Conservation (phyloP, 306 rosid species). For the Citrullus mucosospermus region DNA sequence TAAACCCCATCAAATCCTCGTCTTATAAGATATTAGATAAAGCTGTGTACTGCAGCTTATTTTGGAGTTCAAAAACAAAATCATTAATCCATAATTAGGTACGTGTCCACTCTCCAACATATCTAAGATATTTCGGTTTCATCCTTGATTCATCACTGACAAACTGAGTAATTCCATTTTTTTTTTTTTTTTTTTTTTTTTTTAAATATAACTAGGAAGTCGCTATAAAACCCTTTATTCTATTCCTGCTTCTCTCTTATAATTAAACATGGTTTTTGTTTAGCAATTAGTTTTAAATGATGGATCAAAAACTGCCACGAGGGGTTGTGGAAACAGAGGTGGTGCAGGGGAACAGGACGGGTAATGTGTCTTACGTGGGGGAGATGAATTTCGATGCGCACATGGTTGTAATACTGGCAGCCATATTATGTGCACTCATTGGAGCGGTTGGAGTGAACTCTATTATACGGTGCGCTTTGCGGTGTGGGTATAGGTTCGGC, state of each 20-base stretch:
- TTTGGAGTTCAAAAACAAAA: background rate
- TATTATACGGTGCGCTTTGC: constrained; percentile 30
- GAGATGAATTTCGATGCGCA: constrained; percentile 38
- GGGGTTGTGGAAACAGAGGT: background rate
- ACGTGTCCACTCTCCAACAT: too few species aligned
- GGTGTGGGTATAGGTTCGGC: constrained; percentile 25
- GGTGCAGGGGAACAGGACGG: background rate
- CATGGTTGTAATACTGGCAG: constrained; percentile 49
- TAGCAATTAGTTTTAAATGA: background rate
- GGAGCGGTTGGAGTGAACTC: constrained; percentile 48
- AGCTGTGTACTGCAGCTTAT: background rate
- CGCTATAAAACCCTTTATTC: too few species aligned
- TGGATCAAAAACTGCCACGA: background rate
- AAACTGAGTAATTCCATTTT: too few species aligned
- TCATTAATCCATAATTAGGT: too few species aligned
- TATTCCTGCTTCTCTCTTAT: too few species aligned
- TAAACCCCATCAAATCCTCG: background rate
- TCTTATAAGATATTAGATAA: background rate
- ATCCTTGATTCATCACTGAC: too few species aligned
- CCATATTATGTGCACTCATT: constrained; percentile 33
- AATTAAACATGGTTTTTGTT: too few species aligned
- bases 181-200: too few species aligned
- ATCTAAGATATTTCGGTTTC: too few species aligned
- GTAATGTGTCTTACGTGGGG: background rate
- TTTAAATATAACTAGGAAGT: too few species aligned